Conservation (phyloP, 2,329 filamentous ascomycete species). For the Penicillium sp. region DNA sequence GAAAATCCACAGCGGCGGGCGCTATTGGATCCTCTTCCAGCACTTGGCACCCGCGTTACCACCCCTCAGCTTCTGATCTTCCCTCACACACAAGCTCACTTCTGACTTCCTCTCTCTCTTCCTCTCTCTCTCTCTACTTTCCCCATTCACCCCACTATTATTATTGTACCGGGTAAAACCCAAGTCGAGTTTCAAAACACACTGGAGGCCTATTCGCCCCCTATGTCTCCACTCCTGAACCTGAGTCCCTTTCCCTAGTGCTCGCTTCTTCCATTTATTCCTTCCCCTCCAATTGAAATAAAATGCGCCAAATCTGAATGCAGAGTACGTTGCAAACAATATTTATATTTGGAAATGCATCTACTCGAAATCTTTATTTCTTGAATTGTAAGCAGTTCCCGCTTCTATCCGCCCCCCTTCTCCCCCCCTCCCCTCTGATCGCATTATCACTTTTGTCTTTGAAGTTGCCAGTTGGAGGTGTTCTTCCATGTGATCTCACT, state of each 20-base stretch:
- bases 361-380: neutral
- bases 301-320: conserved; percentile 7
- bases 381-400: neutral
- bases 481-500: neutral
- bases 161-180: neutral
- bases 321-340: neutral
- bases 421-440: neutral
- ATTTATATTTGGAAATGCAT: neutral
- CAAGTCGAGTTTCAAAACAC: neutral
- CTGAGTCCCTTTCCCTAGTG: conserved; percentile 1
- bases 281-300: conserved; percentile 4
- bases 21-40: conserved; percentile 17
- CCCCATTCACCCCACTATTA: neutral
- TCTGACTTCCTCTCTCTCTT: neutral
- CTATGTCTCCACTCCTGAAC: conserved; percentile 5
- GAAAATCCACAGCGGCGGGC: conserved; percentile 11
- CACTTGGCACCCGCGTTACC: conserved; percentile 13
- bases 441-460: neutral
- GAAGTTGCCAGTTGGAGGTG: too few relatives aligned
- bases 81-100: conserved; percentile 7
- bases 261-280: conserved; percentile 1
- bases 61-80: conserved; percentile 16
- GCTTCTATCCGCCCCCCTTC: too few relatives aligned
- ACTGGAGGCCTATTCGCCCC: neutral
- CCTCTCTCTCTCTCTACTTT: too few relatives aligned